Evolutionary conservation across 805 yeast species (phyloP).

Genomic region (Huiozyma naganishii): DNA sequence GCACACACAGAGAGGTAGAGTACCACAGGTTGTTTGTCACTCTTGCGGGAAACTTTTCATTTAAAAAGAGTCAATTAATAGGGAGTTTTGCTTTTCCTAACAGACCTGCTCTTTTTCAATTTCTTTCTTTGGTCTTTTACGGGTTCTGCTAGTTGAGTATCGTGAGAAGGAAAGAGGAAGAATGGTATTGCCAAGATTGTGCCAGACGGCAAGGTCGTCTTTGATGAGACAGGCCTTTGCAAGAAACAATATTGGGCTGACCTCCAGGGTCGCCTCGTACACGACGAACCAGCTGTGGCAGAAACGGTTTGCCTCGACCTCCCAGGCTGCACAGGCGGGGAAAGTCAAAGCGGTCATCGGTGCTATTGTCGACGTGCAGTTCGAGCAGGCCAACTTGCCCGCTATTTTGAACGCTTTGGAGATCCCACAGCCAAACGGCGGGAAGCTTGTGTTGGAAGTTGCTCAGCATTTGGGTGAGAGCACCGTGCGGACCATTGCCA

Average conservation of each 20-base stretch:
- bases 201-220: constrained; percentile 69
- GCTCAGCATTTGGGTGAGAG: constrained; percentile 99
- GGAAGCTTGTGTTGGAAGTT: constrained; percentile 88
- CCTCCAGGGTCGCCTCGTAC: too few relatives aligned
- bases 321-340: constrained; percentile 56
- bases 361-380: constrained; percentile 98
- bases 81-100: too few relatives aligned
- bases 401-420: constrained; percentile 95
- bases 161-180: constrained; percentile 3
- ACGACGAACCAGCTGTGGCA: too few relatives aligned
- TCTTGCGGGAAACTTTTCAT: too few relatives aligned
- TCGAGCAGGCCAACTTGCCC: constrained; percentile 94
- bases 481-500: constrained; percentile 99
- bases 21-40: too few relatives aligned
- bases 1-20: too few relatives aligned
- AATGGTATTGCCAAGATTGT: constrained; percentile 47
- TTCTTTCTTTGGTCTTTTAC: too few relatives aligned
- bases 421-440: constrained; percentile 70
- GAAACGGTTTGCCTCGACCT: constrained; percentile 13
- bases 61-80: too few relatives aligned
- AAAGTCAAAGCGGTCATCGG: constrained; percentile 95
- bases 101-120: background rate
- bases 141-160: background rate
- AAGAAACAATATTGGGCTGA: too few relatives aligned
- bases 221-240: constrained; percentile 16